Evolutionary conservation across 768 basidiomycete genomes (phyloP).

Genomic region (Boletus pseudopeckii): DNA sequence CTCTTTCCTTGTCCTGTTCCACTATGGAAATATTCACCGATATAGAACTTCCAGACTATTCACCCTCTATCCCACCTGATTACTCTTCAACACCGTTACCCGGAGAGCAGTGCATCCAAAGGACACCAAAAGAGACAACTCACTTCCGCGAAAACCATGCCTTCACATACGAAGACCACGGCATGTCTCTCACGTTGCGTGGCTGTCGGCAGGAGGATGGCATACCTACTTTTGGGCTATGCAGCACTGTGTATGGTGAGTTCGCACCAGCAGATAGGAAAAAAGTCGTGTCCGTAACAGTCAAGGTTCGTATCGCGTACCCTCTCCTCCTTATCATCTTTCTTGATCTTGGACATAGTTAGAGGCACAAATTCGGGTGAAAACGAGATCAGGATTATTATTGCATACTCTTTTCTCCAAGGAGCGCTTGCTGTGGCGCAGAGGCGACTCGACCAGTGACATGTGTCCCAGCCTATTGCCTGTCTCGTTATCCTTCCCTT

Average conservation of each 20-base stretch:
- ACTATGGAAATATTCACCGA: constrained; percentile 14
- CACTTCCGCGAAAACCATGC: constrained; percentile 17
- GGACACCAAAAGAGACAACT: constrained; percentile 33
- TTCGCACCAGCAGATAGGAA: constrained; percentile 26
- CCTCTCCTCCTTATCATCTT: not conserved
- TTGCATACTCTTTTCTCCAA: constrained; percentile 23
- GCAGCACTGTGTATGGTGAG: constrained; percentile 29
- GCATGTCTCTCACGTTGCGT: constrained; percentile 29
- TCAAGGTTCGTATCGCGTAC: constrained; percentile 21
- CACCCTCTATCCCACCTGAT: constrained; percentile 50
- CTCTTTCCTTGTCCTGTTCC: not conserved
- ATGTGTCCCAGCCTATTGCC: constrained; percentile 29
- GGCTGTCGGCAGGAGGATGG: constrained; percentile 32
- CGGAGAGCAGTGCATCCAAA: constrained; percentile 53
- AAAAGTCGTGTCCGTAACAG: constrained; percentile 25
- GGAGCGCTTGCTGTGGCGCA: constrained; percentile 23
- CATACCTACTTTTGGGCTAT: constrained; percentile 29
- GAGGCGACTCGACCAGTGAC: constrained; percentile 2
- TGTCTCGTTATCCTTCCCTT: constrained; percentile 29
- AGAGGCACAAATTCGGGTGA: constrained; percentile 23
- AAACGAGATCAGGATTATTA: constrained; percentile 6
- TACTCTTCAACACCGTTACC: constrained; percentile 55
- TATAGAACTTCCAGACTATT: constrained; percentile 46
- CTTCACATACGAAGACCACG: constrained; percentile 31
- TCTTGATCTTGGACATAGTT: constrained; percentile 16